Base-by-base conservation (phyloP, 164 flowering plant species). In the Aristolochia fimbriata region DNA sequence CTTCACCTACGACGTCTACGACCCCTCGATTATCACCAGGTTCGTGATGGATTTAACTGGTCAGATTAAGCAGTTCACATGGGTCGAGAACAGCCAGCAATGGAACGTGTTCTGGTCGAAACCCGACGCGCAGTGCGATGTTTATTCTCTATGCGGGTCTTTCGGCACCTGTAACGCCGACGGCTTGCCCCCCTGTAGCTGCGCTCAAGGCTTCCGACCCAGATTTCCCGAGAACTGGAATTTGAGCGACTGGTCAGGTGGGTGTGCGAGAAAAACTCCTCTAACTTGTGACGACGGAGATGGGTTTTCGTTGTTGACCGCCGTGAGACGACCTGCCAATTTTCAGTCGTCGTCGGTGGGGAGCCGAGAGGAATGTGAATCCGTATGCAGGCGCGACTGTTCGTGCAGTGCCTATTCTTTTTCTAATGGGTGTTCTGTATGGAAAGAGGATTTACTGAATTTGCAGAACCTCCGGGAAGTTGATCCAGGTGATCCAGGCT, bases 51-150 rank as follows among this genome's bases (percentile, higher is more conserved):
- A 58, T 41, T 2, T 48, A 5, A 53, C 70, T 0, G 76, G 76
- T 22, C 72, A 68, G 33, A n/a, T 58, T 41, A 58, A 54, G 55
- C 67, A 58, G 30, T 1, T 21, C 16, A 52, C 55, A 10, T 68
- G 69, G 76, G 8, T 62, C 16, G 4, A 24, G 0, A 19, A 13
- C 6, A 9, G 27, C n/a, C 9, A 60, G n/a, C 0, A 22, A 1
- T 72, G 72, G 72, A 43, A 19, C 21, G 19, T 65, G 64, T 45
- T 68, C 33, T 68, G 72, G 76, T 23, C 69, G 15, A 59, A 41
- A 43, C 72, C 75, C n/a, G 25, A 19, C 12, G 37, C 47, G 5
- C 57, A 15, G 22, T 68, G 76, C 13, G 63, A 47, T 5, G 70
- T 55, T 22, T 55, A 62, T 47, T 48, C 48, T 30, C 43, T 58